Evolutionary conservation across 148 eudicot genomes (phyloP), one percentile per base, ranked within the genome.

Genomic region (Silene conica): DNA sequence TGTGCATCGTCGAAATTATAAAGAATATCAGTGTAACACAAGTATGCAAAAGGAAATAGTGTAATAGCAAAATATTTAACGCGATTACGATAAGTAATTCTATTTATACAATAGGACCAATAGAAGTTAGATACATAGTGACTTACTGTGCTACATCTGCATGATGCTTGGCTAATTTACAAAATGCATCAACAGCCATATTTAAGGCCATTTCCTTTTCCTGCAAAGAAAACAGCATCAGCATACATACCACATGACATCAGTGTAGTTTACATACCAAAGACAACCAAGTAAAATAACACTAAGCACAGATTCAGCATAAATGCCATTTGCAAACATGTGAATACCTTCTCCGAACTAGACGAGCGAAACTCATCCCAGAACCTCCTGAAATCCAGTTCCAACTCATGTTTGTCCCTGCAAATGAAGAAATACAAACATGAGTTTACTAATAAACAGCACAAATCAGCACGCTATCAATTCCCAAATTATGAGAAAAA

Each of bases 361-460:
- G 97, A 96, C 61, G 96, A 89, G 64, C 99, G 94, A 71, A 96
- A 96, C 78, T 96, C 99, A 74, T 96, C 99, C 99, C 99, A 96
- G 54, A 85, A 83, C 85, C 97, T 90, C 90, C 89, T 96, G 76
- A 96, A 96, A 83, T 90, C 97, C 90, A 87, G 79, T 81, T 96
- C 99, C 85, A 96, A 73, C 78, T 96, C 97, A 86, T 90, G 84
- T 78, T 83, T 92, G 80, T 90, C 90, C 81, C 97, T 92, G 87
- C 56, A 76, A 73, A 69, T 22, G 57, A 48, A 8, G 25, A 69
- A 69, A 46, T 21, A 41, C 73, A n/a, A 28, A 22, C 68, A 67
- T 31, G 21, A n/a, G 22, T 57, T 57, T 57, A 19, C 60, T n/a
- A n/a, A 18, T 57, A 23, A n/a, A 13, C 43, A 63, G n/a, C 67